phyloP scores from a whole-genome alignment of 2,329 filamentous ascomycete species.

The Epichloe gansuensis region DNA sequence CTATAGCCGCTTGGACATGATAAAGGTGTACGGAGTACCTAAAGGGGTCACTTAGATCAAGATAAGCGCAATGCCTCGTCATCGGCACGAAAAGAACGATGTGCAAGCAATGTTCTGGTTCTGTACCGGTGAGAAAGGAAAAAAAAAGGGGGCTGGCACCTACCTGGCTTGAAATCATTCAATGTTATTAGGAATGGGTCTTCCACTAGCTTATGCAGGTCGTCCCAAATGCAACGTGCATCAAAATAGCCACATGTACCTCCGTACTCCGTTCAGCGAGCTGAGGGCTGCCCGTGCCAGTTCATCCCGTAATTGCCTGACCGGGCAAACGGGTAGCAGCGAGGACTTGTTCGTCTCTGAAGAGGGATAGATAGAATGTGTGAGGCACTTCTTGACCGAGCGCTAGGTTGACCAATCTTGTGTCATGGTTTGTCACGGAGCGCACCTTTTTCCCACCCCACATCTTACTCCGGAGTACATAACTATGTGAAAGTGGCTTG shows the following conservation, averaged over 20 bases:
- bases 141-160: too few relatives aligned
- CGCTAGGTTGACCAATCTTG: conserved; percentile 2
- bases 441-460: neutral
- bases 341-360: neutral
- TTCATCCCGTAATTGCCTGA: neutral
- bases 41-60: neutral
- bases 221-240: neutral
- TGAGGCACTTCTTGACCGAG: conserved; percentile 3
- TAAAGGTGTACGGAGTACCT: neutral
- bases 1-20: neutral
- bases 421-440: conserved; percentile 1
- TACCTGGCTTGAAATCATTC: neutral
- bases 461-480: neutral
- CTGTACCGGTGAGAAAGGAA: neutral
- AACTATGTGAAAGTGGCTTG: neutral
- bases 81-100: neutral
- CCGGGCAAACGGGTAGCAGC: neutral
- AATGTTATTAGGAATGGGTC: neutral
- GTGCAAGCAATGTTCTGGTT: neutral
- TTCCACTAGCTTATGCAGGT: neutral
- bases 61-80: neutral
- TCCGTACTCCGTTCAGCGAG: neutral
- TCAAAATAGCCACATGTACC: neutral
- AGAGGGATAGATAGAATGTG: neutral
- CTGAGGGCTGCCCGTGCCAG: neutral